These are phyloP conservation scores for Agaricus sinodeliciosus DNA, from an alignment of 768 basidiomycete genomes.

Conservation along the genomic window DNA sequence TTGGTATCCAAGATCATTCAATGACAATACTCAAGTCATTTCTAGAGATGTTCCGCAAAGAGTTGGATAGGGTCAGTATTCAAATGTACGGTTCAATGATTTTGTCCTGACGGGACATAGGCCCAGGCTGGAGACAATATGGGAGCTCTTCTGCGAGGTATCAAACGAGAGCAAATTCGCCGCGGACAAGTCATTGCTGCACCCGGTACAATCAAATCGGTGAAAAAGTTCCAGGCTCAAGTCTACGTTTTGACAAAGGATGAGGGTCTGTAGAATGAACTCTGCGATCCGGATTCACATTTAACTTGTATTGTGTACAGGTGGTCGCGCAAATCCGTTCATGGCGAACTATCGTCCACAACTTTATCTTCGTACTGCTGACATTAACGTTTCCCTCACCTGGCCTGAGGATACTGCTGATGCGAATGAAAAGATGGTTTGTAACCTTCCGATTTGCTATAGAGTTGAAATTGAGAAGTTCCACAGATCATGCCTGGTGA, in stretches of 20 bases:
- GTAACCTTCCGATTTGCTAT: conserved; percentile 7
- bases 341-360: conserved; percentile 93
- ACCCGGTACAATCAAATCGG: conserved; percentile 89
- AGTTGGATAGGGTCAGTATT: conserved; percentile 78
- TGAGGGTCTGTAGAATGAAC: neutral
- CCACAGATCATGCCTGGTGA: conserved; percentile 92
- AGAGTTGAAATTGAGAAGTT: neutral
- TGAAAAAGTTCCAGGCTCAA: conserved; percentile 91
- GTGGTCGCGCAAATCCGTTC: conserved; percentile 88
- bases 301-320: conserved; percentile 17
- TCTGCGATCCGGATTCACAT: neutral
- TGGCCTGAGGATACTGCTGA: conserved; percentile 85
- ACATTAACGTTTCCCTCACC: conserved; percentile 77
- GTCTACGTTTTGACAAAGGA: conserved; percentile 56
- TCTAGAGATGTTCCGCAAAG: conserved; percentile 99
- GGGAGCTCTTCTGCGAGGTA: conserved; percentile 92
- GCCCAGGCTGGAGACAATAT: conserved; percentile 99
- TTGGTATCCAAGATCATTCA: conserved; percentile 3
- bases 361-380: conserved; percentile 92
- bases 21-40: neutral
- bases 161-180: conserved; percentile 93
- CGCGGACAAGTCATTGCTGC: conserved; percentile 89
- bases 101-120: conserved; percentile 25
- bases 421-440: conserved; percentile 82
- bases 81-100: neutral